phyloP scores from a whole-genome alignment of 441 rosid genomes.

The Brassica balearica region DNA sequence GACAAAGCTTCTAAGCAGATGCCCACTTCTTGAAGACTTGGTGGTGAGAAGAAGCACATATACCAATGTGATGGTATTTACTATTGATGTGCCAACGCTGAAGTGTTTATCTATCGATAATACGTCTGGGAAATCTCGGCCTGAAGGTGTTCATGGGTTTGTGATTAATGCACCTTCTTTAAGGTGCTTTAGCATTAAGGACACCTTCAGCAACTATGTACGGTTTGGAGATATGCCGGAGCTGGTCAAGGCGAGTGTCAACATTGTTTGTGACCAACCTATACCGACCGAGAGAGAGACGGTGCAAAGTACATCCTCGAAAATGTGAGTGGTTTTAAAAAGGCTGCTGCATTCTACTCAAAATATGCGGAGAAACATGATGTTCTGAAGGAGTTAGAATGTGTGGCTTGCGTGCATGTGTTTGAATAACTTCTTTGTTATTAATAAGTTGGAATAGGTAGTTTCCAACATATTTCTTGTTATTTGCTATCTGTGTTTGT shows the following conservation, averaged over 20 bases:
- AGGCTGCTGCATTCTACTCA: slow-evolving; percentile 26
- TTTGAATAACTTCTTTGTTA: background rate
- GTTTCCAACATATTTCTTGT: no score
- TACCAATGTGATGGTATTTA: slow-evolving; percentile 16
- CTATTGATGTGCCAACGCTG: slow-evolving; percentile 14
- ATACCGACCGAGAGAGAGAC: slow-evolving; percentile 13
- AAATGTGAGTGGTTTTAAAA: background rate
- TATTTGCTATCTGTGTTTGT: no score
- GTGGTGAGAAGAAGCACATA: slow-evolving; percentile 1
- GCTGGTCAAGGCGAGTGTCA: slow-evolving; percentile 23
- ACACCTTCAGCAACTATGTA: slow-evolving; percentile 15
- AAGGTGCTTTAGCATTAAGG: slow-evolving; percentile 17
- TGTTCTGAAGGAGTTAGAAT: slow-evolving; percentile 24
- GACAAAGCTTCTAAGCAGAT: background rate
- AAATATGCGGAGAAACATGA: background rate
- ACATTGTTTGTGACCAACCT: slow-evolving; percentile 15
- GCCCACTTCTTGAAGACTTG: slow-evolving; percentile 30
- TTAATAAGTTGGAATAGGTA: background rate
- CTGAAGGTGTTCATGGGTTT: slow-evolving; percentile 32
- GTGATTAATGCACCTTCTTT: slow-evolving; percentile 29
- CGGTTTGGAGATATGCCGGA: slow-evolving; percentile 22
- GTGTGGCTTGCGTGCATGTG: background rate
- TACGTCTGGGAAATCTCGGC: background rate
- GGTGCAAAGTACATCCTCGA: slow-evolving; percentile 17
- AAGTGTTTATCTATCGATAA: slow-evolving; percentile 14